A percentile compares a stretch with the other conserved stretches of the same genome.
These are phyloP conservation scores for Talaromyces sp. DNA, from an alignment of 2,329 filamentous ascomycete genomes.

Conservation along the genomic window DNA sequence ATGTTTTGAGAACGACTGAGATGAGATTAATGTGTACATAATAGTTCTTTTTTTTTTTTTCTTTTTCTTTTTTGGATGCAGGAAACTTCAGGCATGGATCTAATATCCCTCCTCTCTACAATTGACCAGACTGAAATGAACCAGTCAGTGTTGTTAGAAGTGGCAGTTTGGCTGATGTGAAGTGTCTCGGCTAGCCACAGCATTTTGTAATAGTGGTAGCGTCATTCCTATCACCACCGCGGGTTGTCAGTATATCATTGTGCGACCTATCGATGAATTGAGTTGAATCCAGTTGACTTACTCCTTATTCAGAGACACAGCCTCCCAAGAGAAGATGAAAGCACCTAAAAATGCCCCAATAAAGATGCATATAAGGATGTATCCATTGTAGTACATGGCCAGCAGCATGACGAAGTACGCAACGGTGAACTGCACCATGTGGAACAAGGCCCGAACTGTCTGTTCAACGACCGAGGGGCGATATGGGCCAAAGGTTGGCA, in stretches of 20 bases:
- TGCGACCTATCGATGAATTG: neutral
- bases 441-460: slow-evolving; percentile 65
- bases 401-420: slow-evolving; percentile 78
- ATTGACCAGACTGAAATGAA: no score
- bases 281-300: slow-evolving; percentile 9
- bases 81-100: no score
- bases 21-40: slow-evolving; percentile 21
- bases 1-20: slow-evolving; percentile 17
- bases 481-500: slow-evolving; percentile 34
- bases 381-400: slow-evolving; percentile 69
- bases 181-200: slow-evolving; percentile 12
- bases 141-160: no score
- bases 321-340: slow-evolving; percentile 74
- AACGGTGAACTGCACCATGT: slow-evolving; percentile 71
- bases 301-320: slow-evolving; percentile 17
- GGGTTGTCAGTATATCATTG: neutral
- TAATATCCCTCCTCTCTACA: no score
- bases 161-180: neutral
- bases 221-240: slow-evolving; percentile 13
- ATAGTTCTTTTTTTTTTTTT: no score
- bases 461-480: slow-evolving; percentile 68
- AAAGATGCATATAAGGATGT: slow-evolving; percentile 79
- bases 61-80: no score
- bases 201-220: slow-evolving; percentile 22
- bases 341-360: slow-evolving; percentile 73